These are phyloP conservation scores for Pseudoturritis turrita DNA, from an alignment of 345 rosid species.

Conservation along the genomic window DNA sequence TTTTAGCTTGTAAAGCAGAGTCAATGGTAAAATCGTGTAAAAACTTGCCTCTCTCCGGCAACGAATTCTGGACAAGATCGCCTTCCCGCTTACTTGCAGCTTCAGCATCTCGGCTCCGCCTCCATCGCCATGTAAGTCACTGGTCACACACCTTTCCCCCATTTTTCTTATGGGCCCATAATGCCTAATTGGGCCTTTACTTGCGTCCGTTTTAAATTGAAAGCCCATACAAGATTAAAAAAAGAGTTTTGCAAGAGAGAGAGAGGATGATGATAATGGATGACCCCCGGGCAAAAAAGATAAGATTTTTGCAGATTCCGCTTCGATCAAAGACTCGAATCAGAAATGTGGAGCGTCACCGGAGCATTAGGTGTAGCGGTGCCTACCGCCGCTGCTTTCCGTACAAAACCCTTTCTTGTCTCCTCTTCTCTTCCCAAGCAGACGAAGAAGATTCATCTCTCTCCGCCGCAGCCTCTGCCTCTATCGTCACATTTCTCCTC, in stretches of 20 bases:
- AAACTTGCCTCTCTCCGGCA: constrained; percentile 21
- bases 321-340: constrained; percentile 25
- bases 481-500: constrained; percentile 12
- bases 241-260: not conserved
- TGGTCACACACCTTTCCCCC: not conserved
- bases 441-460: constrained; percentile 19
- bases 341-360: constrained; percentile 36
- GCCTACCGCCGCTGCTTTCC: constrained; percentile 8
- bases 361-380: constrained; percentile 32
- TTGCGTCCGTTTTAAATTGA: not conserved
- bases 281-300: constrained; percentile 20
- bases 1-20: not conserved
- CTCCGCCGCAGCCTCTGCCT: not conserved
- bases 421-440: constrained; percentile 17
- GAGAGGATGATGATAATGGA: constrained; percentile 10
- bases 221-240: constrained; percentile 1
- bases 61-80: constrained; percentile 22
- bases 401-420: constrained; percentile 1
- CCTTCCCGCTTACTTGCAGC: constrained; percentile 31
- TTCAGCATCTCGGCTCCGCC: constrained; percentile 31
- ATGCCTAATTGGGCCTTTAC: not conserved
- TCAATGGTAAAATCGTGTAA: not conserved
- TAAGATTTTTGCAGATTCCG: constrained; percentile 33
- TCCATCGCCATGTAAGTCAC: constrained; percentile 18
- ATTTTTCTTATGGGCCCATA: not conserved